Conservation (phyloP, 73 alveolate genomes). For the Urostyla sp. region DNA sequence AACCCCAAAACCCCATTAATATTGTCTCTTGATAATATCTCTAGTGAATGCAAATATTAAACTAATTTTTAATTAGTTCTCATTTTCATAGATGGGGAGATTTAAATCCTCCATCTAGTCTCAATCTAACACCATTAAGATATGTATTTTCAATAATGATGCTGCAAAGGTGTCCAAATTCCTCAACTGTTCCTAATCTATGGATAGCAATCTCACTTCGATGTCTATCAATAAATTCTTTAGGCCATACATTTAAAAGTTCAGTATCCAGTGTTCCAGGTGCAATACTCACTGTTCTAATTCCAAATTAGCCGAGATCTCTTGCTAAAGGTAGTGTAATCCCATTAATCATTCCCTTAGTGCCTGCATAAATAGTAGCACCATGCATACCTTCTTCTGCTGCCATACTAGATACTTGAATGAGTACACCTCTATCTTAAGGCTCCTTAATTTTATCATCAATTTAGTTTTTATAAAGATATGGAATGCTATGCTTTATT, state of each 20-base stretch:
- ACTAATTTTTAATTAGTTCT: too few relatives aligned
- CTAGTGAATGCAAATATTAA: too few relatives aligned
- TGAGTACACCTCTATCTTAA: constrained; percentile 84
- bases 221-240: background rate
- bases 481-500: constrained; percentile 70
- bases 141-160: background rate
- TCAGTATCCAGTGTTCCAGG: constrained; percentile 82
- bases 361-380: constrained; percentile 77
- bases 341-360: constrained; percentile 88
- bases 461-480: constrained; percentile 69
- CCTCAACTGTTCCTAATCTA: background rate
- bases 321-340: constrained; percentile 94
- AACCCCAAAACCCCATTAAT: background rate
- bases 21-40: background rate
- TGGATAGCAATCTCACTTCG: background rate
- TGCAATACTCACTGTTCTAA: constrained; percentile 82
- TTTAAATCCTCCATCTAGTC: background rate
- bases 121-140: background rate
- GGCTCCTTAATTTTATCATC: constrained; percentile 61
- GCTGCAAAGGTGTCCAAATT: background rate
- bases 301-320: constrained; percentile 79
- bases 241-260: background rate
- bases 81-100: background rate
- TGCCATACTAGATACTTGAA: constrained; percentile 81
- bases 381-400: constrained; percentile 89